Base-by-base conservation (phyloP, 352 stramenopile species). In the Phytophthora citricola region DNA sequence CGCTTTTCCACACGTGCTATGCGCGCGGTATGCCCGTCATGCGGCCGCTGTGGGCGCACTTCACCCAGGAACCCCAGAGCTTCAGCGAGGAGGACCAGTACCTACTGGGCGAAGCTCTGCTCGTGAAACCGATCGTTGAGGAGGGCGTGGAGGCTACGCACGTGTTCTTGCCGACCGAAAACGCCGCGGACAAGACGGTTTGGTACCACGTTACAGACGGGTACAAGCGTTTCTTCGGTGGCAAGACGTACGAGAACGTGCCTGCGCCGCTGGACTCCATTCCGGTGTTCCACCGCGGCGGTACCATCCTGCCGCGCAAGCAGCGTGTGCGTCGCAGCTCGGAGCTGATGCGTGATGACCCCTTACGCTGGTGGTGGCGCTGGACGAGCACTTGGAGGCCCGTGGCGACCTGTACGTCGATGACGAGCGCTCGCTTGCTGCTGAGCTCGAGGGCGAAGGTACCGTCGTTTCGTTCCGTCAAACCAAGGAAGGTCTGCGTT, bases 21-120 rank as follows among this genome's bases (percentile, higher is more conserved):
- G 56, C 66, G 15, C 73, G 41, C 4, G 91, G 91, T 4, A 77
- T 95, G 77, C 91, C 91, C 5, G 75, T 96, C 29, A 97, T 98
- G 80, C 94, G 97, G 51, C 96, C 97, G 27, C 94, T 99, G 57
- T 99, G 96, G 92, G 93, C 98, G 77, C 81, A 99, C 63, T 99
- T 97, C 77, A 94, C 97, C 5, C 59, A 90, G 31, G 90, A 98
- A 45, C 78, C 83, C 31, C 70, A 76, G 40, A 92, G 81, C 43
- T 97, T 96, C 59, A 76, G 64, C 9, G 72, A 98, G n/a, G 94
- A 99, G 62, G 89, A 98, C 76, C 71, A 98, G 72, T 99, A 97
- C 73, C 66, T 99, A 41, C 75, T 99, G 22, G 98, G 98, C 17
- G 72, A 87, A 26, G 94, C 97, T 56, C 68, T 99, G 49, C 87